Evolutionary conservation across 306 rosid genomes (phyloP), one percentile per base, ranked within the genome.

Genomic region (Astragalus membranaceus): DNA sequence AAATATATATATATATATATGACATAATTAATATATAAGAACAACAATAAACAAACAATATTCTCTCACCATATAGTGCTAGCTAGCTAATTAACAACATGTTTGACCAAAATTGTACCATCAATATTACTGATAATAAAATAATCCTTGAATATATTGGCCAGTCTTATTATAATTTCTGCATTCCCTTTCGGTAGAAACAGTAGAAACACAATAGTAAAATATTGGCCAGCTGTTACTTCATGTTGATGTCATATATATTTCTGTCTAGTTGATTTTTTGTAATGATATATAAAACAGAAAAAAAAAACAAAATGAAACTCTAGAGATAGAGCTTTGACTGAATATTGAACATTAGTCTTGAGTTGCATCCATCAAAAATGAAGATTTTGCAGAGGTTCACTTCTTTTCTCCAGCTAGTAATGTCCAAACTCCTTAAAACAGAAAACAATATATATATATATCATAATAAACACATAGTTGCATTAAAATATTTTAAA

Each of bases 341-440:
- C 29, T 8, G 69, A 39, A 60, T n/a, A n/a, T 61, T 32, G 67
- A 41, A 35, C 9, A 13, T 43, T 67, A 20, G 23, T 67, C 66
- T 48, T 42, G 62, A 65, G 64, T 1, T 26, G 30, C 33, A 30
- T 58, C 57, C 70, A 39, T 59, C 35, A 72, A 78, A 78, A 57
- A 17, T 67, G 75, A 68, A 16, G 70, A 58, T 67, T n/a, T 58
- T 26, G 30, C 2, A 52, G 30, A 36, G 7, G 55, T 47, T 49
- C 42, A n/a, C 54, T 67, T 73, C 67, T 67, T 67, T 67, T 69
- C 66, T 73, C 71, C 75, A 33, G 57, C 71, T 13, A 32, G 37
- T 30, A 23, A 17, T 74, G 60, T 73, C 71, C 67, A 66, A 67
- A 73, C 69, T 56, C 75, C 77, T 65, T 75, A 14, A 75, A 76